Conservation (phyloP, 257 asterid species). For the Fraxinus anomala region DNA sequence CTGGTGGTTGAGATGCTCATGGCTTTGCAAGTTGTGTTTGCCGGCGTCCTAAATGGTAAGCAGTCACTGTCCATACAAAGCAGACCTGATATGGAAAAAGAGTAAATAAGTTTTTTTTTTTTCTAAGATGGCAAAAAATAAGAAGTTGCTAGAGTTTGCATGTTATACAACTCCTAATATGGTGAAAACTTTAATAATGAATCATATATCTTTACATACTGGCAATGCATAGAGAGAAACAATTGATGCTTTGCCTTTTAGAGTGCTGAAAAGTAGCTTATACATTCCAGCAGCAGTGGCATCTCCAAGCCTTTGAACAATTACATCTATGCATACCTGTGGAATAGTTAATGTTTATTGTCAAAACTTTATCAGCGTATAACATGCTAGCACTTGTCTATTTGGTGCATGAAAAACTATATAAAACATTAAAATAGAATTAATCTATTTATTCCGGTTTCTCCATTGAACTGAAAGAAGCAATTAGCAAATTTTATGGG, state of each 20-base stretch:
- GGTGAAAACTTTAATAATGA: background rate
- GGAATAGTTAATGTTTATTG: conserved; percentile 18
- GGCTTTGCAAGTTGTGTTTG: conserved; percentile 63
- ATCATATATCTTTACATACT: conserved; percentile 44
- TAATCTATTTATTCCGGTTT: background rate
- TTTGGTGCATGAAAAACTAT: background rate
- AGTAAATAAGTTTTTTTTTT: background rate
- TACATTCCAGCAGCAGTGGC: conserved; percentile 97
- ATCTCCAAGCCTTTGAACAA: conserved; percentile 94
- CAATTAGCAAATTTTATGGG: background rate
- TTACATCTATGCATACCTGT: conserved; percentile 95
- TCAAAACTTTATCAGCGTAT: background rate
- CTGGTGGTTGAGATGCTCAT: conserved; percentile 41
- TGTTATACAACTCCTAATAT: background rate
- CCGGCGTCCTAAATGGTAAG: conserved; percentile 67
- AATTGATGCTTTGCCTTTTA: conserved; percentile 59
- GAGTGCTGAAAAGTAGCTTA: conserved; percentile 68
- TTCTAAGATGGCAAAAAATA: background rate
- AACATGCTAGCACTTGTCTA: background rate
- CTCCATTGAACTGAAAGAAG: conserved; percentile 8
- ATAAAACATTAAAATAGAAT: background rate
- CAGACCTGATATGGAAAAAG: conserved; percentile 54
- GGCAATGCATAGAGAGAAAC: conserved; percentile 77
- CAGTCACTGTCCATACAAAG: conserved; percentile 65
- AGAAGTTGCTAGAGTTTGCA: background rate